A percentile compares a stretch with the other conserved stretches of the same genome.
Conservation (phyloP, 129 eudicot species). For the Smallanthus sonchifolius region DNA sequence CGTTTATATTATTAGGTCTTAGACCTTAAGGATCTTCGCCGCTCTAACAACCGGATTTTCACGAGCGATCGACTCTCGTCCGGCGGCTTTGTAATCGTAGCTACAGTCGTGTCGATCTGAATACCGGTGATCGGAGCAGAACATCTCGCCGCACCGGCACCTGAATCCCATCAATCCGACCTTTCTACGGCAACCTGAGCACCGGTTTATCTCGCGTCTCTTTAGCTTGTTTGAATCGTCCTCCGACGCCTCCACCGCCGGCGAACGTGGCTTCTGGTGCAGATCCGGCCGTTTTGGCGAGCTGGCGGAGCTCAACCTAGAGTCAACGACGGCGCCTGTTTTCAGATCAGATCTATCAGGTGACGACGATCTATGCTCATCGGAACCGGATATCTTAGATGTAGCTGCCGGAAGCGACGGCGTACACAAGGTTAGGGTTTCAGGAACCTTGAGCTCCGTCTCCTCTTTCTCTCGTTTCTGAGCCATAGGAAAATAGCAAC, state of each 20-base stretch:
- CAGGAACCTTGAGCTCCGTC: slow-evolving; percentile 79
- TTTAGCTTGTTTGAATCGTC: slow-evolving; percentile 5
- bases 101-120: slow-evolving; percentile 90
- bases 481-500: slow-evolving; percentile 40
- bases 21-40: slow-evolving; percentile 72
- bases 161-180: slow-evolving; percentile 81
- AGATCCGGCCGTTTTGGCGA: slow-evolving; percentile 35
- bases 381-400: slow-evolving; percentile 30
- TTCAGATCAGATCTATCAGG: slow-evolving; percentile 49
- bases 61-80: slow-evolving; percentile 78
- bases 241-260: not conserved
- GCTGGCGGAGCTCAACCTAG: slow-evolving; percentile 32
- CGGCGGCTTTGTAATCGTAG: slow-evolving; percentile 79
- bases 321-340: slow-evolving; percentile 20
- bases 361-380: slow-evolving; percentile 28
- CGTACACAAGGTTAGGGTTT: slow-evolving; percentile 40
- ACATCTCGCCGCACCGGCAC: slow-evolving; percentile 78
- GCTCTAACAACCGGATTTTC: slow-evolving; percentile 87
- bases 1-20: slow-evolving; percentile 4
- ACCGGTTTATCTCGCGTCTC: slow-evolving; percentile 56
- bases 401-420: slow-evolving; percentile 35
- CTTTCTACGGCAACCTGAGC: slow-evolving; percentile 69
- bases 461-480: slow-evolving; percentile 80
- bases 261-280: not conserved
- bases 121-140: slow-evolving; percentile 79